Base-by-base conservation (phyloP, 257 asterid genomes). In the Solanum chiquidenum region DNA sequence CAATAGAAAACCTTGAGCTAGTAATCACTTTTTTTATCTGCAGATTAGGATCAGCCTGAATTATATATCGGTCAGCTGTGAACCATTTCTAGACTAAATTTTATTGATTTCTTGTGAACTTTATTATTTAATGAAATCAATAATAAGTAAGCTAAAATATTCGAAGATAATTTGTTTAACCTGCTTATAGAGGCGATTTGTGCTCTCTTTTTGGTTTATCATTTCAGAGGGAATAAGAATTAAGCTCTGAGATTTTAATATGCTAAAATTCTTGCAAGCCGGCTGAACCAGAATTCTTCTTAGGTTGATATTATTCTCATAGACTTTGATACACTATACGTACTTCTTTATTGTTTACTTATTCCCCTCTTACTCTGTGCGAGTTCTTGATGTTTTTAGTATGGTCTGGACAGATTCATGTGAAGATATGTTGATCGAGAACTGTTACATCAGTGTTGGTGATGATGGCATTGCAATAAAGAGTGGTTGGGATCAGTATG, bases 401-500 rank as follows among this genome's bases (percentile, higher is more conserved):
- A 35, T 66, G 87, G 60, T 38, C 69, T 80, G 35, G 90, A 91
- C 93, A 97, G 99, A 97, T 94, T 97, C 99, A 7, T 96, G 99
- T 80, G 94, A 95, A 90, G 98, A 95, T 88, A 92, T 97, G 98
- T 88, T 97, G 87, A 96, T 97, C 38, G 99, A 97, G 92, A 95
- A 97, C 93, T 96, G 99, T 83, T 97, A 96, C 94, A 95, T 96
- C 87, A 95, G 99, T 25, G 99, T 97, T 3, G 99, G 99, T 46
- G 99, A 96, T 88, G 99, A 97, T 87, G 98, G 93, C 49, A 88
- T 97, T 86, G 99, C 99, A 23, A 96, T 97, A 89, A 96, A 97
- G 94, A 97, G 99, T 86, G 99, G 99, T 71, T 97, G 99, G 99
- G 99, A 97, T 93, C 99, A 95, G 76, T 97, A 93, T 40, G 99